These are phyloP conservation scores for Russula sp. DNA, from an alignment of 768 basidiomycete species.

Conservation along the genomic window DNA sequence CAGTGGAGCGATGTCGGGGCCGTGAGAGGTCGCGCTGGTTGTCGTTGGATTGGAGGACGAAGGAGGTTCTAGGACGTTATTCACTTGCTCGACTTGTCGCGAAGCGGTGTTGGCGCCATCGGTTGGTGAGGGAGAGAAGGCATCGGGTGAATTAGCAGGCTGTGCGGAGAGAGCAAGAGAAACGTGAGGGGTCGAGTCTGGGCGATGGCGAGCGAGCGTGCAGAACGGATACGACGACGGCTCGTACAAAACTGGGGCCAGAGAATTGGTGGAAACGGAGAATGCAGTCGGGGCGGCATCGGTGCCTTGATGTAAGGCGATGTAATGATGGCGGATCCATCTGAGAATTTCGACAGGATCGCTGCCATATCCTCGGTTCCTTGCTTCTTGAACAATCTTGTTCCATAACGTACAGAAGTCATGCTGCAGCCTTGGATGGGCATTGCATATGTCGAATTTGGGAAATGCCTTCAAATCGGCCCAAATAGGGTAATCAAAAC, in stretches of 20 bases:
- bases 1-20: too few relatives aligned
- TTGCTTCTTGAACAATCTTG: neutral
- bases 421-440: neutral
- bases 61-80: too few relatives aligned
- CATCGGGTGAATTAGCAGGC: too few relatives aligned
- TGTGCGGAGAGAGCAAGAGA: too few relatives aligned
- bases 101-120: too few relatives aligned
- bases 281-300: neutral
- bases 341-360: neutral
- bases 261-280: neutral
- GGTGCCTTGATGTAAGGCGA: neutral
- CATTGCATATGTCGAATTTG: neutral
- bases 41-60: too few relatives aligned
- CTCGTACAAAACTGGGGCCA: too few relatives aligned
- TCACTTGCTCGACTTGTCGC: too few relatives aligned
- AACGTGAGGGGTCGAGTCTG: neutral
- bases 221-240: neutral
- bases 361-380: neutral
- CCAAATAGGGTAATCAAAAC: accelerated
- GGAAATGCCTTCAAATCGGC: neutral
- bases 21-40: too few relatives aligned
- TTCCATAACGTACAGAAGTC: conserved; percentile 3
- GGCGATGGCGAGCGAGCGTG: neutral
- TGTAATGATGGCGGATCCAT: neutral
- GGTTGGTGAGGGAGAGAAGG: too few relatives aligned